Evolutionary conservation across 768 basidiomycete genomes (phyloP), one percentile per base, ranked within the genome.

Genomic region (Galerina marginata): DNA sequence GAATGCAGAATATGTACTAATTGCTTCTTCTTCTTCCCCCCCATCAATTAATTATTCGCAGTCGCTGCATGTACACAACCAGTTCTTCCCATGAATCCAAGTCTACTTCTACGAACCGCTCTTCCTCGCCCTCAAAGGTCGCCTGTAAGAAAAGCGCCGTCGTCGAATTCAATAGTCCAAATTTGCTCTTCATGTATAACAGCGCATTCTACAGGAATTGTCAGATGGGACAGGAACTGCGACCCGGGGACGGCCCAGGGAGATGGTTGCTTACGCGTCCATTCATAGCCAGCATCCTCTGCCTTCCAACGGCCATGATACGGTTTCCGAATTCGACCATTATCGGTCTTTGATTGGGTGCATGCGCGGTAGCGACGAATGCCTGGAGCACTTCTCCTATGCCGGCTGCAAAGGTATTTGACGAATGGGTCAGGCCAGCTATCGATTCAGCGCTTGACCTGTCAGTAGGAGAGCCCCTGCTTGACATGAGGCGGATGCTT

Each of bases 11-110:
- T 33, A 33, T 33, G 29, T 33, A 33, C 29, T 20, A 20, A 20
- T 20, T 20, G 20, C 20, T 2, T 20, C 20, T 33, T 33, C n/a
- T n/a, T n/a, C n/a, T n/a, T n/a, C n/a, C n/a, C n/a, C n/a, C n/a
- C n/a, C 38, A 49, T 66, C 54, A 72, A 29, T 52, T 58, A 26
- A 72, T 66, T 23, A 74, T 69, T 62, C 68, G 65, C 54, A 75
- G 58, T 62, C 60, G 67, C 45, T 67, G 59, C 45, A 77, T 72
- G 49, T 69, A 65, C 25, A 66, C 66, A 14, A 73, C 71, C 26
- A 75, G 61, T 59, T 78, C 76, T 62, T 77, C 76, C 75, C 76
- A 75, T 48, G 74, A 70, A 62, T 78, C 75, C 65, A 76, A 54
- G 54, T 77, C 77, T n/a, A 76, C 66, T 64, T 73, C 72, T 7